These are phyloP conservation scores for Vararia minispora DNA, from an alignment of 768 basidiomycete species.

Conservation along the genomic window DNA sequence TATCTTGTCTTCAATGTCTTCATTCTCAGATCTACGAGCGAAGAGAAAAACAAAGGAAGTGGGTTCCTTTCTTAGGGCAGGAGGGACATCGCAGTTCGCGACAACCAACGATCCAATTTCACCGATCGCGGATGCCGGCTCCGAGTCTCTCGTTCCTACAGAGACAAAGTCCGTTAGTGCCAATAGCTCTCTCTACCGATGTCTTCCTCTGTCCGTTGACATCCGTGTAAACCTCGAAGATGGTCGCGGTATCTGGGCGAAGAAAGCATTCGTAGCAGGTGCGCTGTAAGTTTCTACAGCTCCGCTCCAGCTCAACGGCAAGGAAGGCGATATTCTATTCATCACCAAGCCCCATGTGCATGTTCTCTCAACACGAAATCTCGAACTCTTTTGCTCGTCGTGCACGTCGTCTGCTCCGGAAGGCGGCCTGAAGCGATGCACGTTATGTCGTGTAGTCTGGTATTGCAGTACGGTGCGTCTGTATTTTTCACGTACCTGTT, in stretches of 20 bases:
- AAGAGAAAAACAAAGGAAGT: constrained; percentile 8
- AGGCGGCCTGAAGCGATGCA: constrained; percentile 53
- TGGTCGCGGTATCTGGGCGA: constrained; percentile 15
- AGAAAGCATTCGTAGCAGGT: constrained; percentile 10
- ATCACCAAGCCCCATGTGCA: constrained; percentile 46
- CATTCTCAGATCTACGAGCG: constrained; percentile 6
- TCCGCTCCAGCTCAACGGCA: neutral
- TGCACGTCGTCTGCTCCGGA: constrained; percentile 38
- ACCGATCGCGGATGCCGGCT: too few relatives aligned
- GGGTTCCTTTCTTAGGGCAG: constrained; percentile 8
- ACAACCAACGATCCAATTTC: neutral
- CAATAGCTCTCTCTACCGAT: constrained; percentile 4
- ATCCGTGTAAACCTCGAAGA: constrained; percentile 3
- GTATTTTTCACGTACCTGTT: constrained; percentile 4
- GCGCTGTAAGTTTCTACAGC: neutral
- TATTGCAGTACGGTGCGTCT: constrained; percentile 67
- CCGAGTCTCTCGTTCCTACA: too few relatives aligned
- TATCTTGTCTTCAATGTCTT: too few relatives aligned
- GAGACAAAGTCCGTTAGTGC: too few relatives aligned
- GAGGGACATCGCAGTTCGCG: neutral
- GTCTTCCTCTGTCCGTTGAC: constrained; percentile 6
- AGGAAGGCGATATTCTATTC: constrained; percentile 49
- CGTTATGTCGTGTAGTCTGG: constrained; percentile 52
- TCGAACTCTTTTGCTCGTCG: constrained; percentile 57
- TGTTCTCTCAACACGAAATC: constrained; percentile 50